Evolutionary conservation across 2,329 filamentous ascomycete genomes (phyloP).

Genomic region (Exophiala aquamarina): DNA sequence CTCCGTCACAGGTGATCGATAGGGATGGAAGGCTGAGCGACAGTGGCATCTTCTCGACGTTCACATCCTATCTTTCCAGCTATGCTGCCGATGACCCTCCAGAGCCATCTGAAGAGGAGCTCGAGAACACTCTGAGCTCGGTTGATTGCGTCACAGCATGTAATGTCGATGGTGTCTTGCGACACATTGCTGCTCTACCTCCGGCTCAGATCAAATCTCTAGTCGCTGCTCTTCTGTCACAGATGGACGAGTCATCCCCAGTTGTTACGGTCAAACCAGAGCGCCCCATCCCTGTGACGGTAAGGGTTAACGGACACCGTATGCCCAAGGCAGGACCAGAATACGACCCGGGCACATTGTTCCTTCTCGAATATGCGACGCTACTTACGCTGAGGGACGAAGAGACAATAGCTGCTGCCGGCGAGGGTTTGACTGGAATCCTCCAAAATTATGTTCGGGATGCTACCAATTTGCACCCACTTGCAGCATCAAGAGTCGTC

Average conservation of each 20-base stretch:
- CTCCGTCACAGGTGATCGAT: slow-evolving; percentile 89
- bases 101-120: slow-evolving; percentile 93
- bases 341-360: slow-evolving; percentile 86
- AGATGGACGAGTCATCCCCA: slow-evolving; percentile 80
- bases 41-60: slow-evolving; percentile 84
- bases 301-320: slow-evolving; percentile 60
- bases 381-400: slow-evolving; percentile 74
- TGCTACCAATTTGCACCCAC: slow-evolving; percentile 72
- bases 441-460: slow-evolving; percentile 82
- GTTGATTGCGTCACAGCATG: slow-evolving; percentile 94
- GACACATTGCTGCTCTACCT: slow-evolving; percentile 73
- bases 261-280: slow-evolving; percentile 88
- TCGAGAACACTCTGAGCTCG: slow-evolving; percentile 91
- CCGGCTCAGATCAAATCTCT: slow-evolving; percentile 59
- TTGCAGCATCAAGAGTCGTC: slow-evolving; percentile 78
- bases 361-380: slow-evolving; percentile 88
- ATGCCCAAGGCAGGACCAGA: slow-evolving; percentile 55
- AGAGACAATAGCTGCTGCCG: slow-evolving; percentile 69
- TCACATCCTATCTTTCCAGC: slow-evolving; percentile 96
- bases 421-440: slow-evolving; percentile 75
- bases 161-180: slow-evolving; percentile 76
- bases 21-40: slow-evolving; percentile 76
- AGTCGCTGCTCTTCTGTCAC: slow-evolving; percentile 71
- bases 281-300: slow-evolving; percentile 61
- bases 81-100: slow-evolving; percentile 97